Base-by-base conservation (phyloP, 768 basidiomycete genomes). In the Pisolithus microcarpus region DNA sequence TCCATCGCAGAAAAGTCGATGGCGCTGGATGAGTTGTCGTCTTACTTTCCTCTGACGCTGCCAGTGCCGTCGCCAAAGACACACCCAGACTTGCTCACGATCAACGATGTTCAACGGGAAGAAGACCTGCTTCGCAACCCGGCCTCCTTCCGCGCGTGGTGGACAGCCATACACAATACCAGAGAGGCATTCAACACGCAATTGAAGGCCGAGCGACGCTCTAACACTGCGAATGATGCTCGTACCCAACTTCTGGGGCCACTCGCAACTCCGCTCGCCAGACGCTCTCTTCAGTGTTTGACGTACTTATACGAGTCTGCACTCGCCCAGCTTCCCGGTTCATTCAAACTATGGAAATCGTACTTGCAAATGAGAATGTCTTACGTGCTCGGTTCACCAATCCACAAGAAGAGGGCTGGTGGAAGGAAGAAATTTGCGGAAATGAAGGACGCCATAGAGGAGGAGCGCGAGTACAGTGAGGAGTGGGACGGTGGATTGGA, bases 301-400 rank as follows among this genome's bases (percentile, higher is more conserved):
- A 86, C 87, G 3, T 93, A 89, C 66, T 78, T 96, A n/a, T 98
- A 96, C 64, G 96, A 99, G 69, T 75, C 90, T 18, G 95, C 95
- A 0, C 77, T 99, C 21, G 76, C 70, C 4, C 80, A 93, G 56
- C 96, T 97, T 61, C 87, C 94, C 1, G 81, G 78, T 10, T 90
- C 86, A 2, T 98, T 91, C 81, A 93, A 96, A 66, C 71, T 98
- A 48, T 98, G 96, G 96, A 93, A 91, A 63, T 79, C 89, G 0
- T 99, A 99, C 67, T 74, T 97, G 39, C 77, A 76, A 46, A 81
- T 85, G 70, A 80, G 96, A 44, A 84, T 88, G 76, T 75, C 78
- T 1, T 96, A 85, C 68, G 90, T 98, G 4, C 74, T 95, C 9
- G 96, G 95, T 2, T 84, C 79, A 56, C 78, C 75, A 1, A 68